phyloP scores from a whole-genome alignment of 371 early-diverging fungal species.

The Rhizopus delemar region DNA sequence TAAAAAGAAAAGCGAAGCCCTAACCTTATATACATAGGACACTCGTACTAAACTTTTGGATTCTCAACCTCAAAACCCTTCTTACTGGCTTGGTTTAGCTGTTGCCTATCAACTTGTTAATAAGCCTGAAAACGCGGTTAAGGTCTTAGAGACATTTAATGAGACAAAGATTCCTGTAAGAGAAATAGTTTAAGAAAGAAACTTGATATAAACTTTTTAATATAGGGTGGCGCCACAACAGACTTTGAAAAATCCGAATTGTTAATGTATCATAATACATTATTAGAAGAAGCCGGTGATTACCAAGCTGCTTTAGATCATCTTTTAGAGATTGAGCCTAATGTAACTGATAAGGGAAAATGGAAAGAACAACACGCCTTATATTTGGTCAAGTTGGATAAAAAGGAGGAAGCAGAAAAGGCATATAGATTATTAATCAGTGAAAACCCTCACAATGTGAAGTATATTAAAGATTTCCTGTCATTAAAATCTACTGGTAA shows the following conservation, averaged over 20 bases:
- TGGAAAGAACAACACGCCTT: conserved; percentile 78
- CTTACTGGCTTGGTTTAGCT: conserved; percentile 87
- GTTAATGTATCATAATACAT: conserved; percentile 71
- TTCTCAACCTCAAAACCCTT: conserved; percentile 67
- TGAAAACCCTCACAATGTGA: conserved; percentile 79
- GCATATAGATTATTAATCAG: conserved; percentile 74
- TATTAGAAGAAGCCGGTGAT: conserved; percentile 83
- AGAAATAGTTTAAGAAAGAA: not conserved
- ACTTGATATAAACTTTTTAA: not conserved
- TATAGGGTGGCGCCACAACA: conserved; percentile 46
- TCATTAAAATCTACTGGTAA: conserved; percentile 48
- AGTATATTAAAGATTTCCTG: conserved; percentile 71
- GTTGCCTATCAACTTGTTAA: conserved; percentile 82
- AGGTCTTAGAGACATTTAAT: conserved; percentile 70
- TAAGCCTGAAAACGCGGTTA: conserved; percentile 73
- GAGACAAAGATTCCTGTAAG: conserved; percentile 46
- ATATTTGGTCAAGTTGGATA: conserved; percentile 65
- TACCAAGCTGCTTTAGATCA: conserved; percentile 73
- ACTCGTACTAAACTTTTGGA: conserved; percentile 71
- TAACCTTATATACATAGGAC: conserved; percentile 43
- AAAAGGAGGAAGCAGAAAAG: conserved; percentile 71
- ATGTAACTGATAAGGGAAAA: conserved; percentile 72
- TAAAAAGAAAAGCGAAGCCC: not conserved
- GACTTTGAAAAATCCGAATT: conserved; percentile 79
- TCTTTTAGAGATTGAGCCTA: conserved; percentile 66